Evolutionary conservation across 176 grass and related monocot species (phyloP).

Genomic region (Areca catechu): DNA sequence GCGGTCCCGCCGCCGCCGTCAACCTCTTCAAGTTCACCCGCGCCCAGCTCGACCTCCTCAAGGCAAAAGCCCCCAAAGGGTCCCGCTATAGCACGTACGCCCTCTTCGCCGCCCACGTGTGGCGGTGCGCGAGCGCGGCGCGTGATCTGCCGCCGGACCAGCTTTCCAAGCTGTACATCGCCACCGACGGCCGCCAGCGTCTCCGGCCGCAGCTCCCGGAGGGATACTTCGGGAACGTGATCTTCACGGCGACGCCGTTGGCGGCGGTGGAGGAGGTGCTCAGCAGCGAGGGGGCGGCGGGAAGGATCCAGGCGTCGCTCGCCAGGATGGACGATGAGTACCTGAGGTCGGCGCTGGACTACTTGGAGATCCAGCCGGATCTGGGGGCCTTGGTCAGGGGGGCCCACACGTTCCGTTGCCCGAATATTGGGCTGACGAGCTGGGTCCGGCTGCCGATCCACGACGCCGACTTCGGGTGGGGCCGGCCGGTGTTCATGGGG

Average conservation of each 20-base stretch:
- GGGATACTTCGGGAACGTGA: constrained; percentile 11
- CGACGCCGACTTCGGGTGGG: constrained; percentile 77
- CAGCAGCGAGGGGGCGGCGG: background rate
- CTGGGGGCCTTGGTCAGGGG: background rate
- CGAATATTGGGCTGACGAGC: constrained; percentile 45
- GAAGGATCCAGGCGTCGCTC: background rate
- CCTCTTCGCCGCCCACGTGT: constrained; percentile 4
- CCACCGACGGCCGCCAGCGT: background rate
- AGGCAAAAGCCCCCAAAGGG: background rate
- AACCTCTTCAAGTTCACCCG: constrained; percentile 1
- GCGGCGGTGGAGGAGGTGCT: background rate
- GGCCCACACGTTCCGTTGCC: constrained; percentile 22
- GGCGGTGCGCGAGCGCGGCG: constrained; percentile 15
- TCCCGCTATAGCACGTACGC: constrained; percentile 1
- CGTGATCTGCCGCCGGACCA: background rate
- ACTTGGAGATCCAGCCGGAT: constrained; percentile 6
- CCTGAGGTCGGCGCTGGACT: constrained; percentile 1
- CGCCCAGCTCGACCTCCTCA: constrained; percentile 9
- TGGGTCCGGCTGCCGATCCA: constrained; percentile 61
- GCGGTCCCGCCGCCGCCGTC: background rate
- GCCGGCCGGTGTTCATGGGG: constrained; percentile 69
- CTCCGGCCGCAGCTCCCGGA: background rate
- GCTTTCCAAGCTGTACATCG: background rate
- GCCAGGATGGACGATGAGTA: constrained; percentile 1
- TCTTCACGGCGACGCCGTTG: background rate